Evolutionary conservation across 1,139 yeast species (phyloP), one percentile per base, ranked within the genome.

Genomic region (Suhomyces bolitotheri): DNA sequence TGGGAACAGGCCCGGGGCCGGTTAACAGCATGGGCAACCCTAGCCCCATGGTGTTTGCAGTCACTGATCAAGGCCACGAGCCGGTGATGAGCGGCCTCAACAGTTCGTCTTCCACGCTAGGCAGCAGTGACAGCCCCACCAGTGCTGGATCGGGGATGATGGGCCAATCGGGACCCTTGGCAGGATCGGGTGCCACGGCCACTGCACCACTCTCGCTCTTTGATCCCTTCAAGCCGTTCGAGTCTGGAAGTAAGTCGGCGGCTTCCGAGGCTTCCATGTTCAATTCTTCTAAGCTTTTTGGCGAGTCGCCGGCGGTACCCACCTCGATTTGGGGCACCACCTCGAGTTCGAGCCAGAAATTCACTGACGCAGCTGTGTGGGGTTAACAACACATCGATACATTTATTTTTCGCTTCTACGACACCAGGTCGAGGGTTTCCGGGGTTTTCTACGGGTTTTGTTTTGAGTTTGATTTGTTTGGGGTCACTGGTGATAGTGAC

Each of bases 221-320:
- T 40, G 60, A 54, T 35, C 60, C 60, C 7, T 54, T 54, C 44
- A 43, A 46, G 33, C 58, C 58, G 7, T 47, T 51, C 22, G 40
- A 33, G 24, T 10, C 27, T 2, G 26, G 25, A 21, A 19, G 10
- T 15, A 23, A 28, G 22, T 13, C 23, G 10, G 21, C 17, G 10
- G 21, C 15, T 17, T 15, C 21, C 8, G 31, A 16, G 3, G 13
- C 7, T 7, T n/a, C n/a, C n/a, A 17, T 13, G 16, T 31, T 34
- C 16, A 25, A 17, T 22, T 28, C 41, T 13, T 9, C 36, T 10
- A 29, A 17, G 20, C 28, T 29, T 13, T 33, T 29, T 21, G 35
- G 35, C 13, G 40, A 36, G n/a, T 14, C 16, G 12, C 29, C 15
- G 21, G 20, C 29, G 6, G 31, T 17, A 15, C 16, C 33, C 22